A percentile compares a stretch with the other conserved stretches of the same genome.
Evolutionary conservation across 305 asterid species (phyloP).

Genomic region (Solanum hybrid): DNA sequence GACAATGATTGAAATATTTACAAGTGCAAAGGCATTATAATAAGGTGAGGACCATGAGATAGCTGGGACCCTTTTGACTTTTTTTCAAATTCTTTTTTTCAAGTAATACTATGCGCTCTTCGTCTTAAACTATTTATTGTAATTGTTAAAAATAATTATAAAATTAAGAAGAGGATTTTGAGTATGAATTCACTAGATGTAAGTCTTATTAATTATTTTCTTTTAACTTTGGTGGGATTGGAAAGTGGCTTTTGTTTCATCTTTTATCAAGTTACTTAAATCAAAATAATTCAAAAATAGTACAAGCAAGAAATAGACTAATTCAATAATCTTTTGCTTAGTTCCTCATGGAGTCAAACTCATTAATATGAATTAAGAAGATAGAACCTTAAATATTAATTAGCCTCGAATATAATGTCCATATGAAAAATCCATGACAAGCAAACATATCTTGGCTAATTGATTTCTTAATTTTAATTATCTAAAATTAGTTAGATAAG

Average conservation of each 20-base stretch:
- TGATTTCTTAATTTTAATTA: not conserved
- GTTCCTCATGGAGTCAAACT: no score
- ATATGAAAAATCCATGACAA: no score
- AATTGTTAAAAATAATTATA: not conserved
- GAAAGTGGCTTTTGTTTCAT: not conserved
- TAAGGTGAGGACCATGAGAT: not conserved
- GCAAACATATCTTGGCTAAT: not conserved
- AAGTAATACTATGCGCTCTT: not conserved
- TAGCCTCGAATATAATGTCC: no score
- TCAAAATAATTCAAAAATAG: not conserved
- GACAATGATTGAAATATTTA: not conserved
- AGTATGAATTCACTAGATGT: not conserved
- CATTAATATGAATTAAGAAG: no score
- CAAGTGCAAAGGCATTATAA: not conserved
- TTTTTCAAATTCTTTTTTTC: not conserved
- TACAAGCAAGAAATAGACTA: not conserved
- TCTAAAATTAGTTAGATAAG: not conserved
- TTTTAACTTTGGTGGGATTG: not conserved
- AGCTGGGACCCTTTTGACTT: not conserved
- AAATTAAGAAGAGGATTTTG: not conserved
- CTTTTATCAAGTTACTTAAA: not conserved
- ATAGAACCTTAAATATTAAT: no score
- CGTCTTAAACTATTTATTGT: not conserved
- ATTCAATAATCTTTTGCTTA: not conserved
- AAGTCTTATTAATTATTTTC: not conserved